Evolutionary conservation across 306 rosid genomes (phyloP).

Genomic region (Ormosia semicastrata): DNA sequence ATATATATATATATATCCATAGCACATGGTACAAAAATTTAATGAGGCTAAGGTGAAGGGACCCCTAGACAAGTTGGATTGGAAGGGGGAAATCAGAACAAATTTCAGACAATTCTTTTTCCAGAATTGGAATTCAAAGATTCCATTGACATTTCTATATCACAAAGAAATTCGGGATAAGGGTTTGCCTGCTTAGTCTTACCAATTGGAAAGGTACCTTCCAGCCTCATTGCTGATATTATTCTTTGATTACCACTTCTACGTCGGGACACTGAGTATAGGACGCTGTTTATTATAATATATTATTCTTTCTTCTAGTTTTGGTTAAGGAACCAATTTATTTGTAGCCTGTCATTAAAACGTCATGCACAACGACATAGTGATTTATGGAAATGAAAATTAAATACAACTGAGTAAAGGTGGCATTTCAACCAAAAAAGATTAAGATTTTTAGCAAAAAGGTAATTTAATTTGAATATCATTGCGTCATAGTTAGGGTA

Average conservation of each 20-base stretch:
- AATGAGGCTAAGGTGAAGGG: conserved; percentile 25
- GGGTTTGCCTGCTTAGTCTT: conserved; percentile 11
- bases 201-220: conserved; percentile 22
- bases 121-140: conserved; percentile 28
- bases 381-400: conserved; percentile 20
- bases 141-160: conserved; percentile 27
- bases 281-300: conserved; percentile 18
- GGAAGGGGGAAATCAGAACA: conserved; percentile 6
- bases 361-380: background rate
- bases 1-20: background rate
- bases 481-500: conserved; percentile 26
- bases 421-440: background rate
- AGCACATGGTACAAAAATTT: background rate
- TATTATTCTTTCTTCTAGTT: conserved; percentile 10
- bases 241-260: conserved; percentile 26
- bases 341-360: conserved; percentile 14
- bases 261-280: conserved; percentile 22
- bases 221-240: conserved; percentile 6
- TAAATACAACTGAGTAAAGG: background rate
- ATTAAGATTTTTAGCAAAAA: background rate
- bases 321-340: conserved; percentile 20
- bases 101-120: conserved; percentile 16
- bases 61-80: conserved; percentile 24
- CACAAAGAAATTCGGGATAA: conserved; percentile 17
- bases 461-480: conserved; percentile 10